Conservation (phyloP, 106 monocot genomes). For the Cymbidium sinense region DNA sequence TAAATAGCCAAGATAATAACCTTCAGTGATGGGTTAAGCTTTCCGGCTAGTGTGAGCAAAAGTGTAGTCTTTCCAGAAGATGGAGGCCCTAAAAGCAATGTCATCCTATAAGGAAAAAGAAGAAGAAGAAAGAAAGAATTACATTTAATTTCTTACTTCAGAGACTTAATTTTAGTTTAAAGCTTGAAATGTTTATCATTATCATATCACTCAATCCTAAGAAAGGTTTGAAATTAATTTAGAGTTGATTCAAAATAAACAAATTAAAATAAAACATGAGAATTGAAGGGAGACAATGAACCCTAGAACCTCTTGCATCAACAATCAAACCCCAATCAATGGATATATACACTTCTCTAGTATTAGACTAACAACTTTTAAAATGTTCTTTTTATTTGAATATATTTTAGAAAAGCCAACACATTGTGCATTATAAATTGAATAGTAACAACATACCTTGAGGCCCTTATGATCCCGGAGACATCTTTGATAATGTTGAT, state of each 20-base stretch:
- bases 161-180: background rate
- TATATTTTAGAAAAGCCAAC: too few species aligned
- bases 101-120: conserved; percentile 36
- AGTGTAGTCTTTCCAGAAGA: conserved; percentile 77
- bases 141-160: background rate
- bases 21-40: conserved; percentile 41
- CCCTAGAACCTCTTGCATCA: too few species aligned
- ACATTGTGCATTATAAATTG: background rate
- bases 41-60: conserved; percentile 56
- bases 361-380: too few species aligned
- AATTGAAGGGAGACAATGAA: too few species aligned
- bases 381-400: too few species aligned
- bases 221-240: too few species aligned
- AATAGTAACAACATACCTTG: conserved; percentile 20
- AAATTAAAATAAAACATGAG: too few species aligned
- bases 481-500: conserved; percentile 56
- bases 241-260: too few species aligned
- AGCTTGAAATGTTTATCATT: background rate
- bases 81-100: conserved; percentile 67
- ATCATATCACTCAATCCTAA: too few species aligned
- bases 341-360: too few species aligned
- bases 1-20: conserved; percentile 13
- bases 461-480: conserved; percentile 53
- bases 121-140: background rate
- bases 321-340: too few species aligned